Percentiles rank a stretch among this genome's conserved stretches.
Evolutionary conservation across 139 green algal species (phyloP).

Genomic region (Eudorina sp.): DNA sequence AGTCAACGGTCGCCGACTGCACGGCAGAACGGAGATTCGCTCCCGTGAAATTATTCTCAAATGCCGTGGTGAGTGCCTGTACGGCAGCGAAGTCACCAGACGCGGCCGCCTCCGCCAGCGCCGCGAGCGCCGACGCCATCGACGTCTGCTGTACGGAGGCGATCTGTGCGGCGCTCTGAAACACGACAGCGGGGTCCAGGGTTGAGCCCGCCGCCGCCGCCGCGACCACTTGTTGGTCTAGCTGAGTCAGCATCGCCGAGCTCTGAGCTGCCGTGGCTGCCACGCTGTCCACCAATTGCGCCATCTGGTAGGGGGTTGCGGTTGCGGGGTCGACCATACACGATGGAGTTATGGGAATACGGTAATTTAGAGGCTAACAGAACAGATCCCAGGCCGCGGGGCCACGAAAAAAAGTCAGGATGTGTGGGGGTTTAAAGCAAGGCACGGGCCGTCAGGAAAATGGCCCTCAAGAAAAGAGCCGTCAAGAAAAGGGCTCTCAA

Average conservation of each 20-base stretch:
- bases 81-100: background rate
- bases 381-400: background rate
- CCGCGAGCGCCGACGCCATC: background rate
- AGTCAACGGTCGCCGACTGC: background rate
- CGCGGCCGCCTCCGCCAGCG: constrained; percentile 13
- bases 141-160: constrained; percentile 14
- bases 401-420: background rate
- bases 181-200: background rate
- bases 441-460: too few species aligned
- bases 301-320: constrained; percentile 7
- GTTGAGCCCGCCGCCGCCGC: background rate
- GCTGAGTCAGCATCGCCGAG: constrained; percentile 5
- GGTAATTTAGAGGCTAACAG: too few species aligned
- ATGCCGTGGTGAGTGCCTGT: background rate
- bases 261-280: background rate
- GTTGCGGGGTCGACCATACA: background rate
- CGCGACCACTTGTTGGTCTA: constrained; percentile 6
- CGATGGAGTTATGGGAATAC: too few species aligned
- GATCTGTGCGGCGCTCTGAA: constrained; percentile 7
- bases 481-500: too few species aligned
- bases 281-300: background rate
- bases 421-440: too few species aligned
- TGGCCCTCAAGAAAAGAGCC: too few species aligned
- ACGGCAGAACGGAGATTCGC: background rate
- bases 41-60: background rate